These are phyloP conservation scores for Crotalaria pallida DNA, from an alignment of 306 rosid genomes.

Conservation along the genomic window DNA sequence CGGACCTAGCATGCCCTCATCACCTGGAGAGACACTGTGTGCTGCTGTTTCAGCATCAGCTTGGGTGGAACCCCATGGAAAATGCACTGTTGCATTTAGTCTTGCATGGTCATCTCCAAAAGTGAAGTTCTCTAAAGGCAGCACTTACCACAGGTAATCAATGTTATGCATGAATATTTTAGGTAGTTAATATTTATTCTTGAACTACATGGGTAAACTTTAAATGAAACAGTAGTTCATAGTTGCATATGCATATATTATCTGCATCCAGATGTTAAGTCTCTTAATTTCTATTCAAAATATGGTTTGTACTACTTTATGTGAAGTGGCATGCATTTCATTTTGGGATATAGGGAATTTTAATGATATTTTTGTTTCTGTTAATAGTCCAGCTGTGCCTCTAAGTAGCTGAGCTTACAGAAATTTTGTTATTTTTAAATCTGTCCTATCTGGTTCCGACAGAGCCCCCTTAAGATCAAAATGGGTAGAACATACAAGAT, in stretches of 20 bases:
- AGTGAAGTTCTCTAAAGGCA: constrained; percentile 83
- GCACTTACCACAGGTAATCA: constrained; percentile 73
- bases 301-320: neutral
- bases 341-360: constrained; percentile 1
- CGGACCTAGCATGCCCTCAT: constrained; percentile 84
- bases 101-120: constrained; percentile 98
- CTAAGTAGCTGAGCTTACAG: neutral
- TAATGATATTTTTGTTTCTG: neutral
- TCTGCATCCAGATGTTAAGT: neutral
- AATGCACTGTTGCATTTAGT: constrained; percentile 86
- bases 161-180: constrained; percentile 13
- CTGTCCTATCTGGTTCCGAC: neutral
- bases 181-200: constrained; percentile 6
- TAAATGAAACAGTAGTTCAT: neutral
- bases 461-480: neutral
- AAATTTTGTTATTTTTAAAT: neutral
- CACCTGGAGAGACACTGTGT: constrained; percentile 86
- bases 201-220: neutral
- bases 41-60: constrained; percentile 96
- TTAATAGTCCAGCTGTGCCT: neutral
- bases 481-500: neutral
- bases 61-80: constrained; percentile 99
- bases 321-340: constrained; percentile 3
- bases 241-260: neutral
- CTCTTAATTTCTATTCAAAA: neutral